A percentile compares a stretch with the other conserved stretches of the same genome.
These are phyloP conservation scores for Eimeria praecox DNA, from an alignment of 169 alveolate species.

Conservation along the genomic window DNA sequence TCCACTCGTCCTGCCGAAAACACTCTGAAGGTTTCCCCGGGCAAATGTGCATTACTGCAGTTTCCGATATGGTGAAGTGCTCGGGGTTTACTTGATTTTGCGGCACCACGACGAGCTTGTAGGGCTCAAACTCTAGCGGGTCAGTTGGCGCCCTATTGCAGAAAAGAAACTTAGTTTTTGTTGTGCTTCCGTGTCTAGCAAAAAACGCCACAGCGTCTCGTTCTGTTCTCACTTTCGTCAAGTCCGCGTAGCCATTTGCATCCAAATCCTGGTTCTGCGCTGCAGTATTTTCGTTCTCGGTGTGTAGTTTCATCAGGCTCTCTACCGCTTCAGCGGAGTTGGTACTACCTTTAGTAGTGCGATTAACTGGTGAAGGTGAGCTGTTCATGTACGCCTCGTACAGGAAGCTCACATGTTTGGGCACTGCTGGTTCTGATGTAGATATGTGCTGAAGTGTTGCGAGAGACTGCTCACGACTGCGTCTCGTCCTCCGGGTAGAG, in stretches of 20 bases:
- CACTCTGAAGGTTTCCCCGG: conserved; percentile 83
- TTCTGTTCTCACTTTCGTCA: conserved; percentile 83
- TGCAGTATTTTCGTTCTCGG: conserved; percentile 13
- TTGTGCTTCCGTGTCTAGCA: conserved; percentile 92
- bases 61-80: conserved; percentile 77
- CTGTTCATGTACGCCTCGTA: conserved; percentile 55
- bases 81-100: conserved; percentile 74
- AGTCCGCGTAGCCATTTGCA: conserved; percentile 62
- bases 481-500: conserved; percentile 2
- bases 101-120: conserved; percentile 81
- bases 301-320: conserved; percentile 33
- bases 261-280: conserved; percentile 66
- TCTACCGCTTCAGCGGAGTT: conserved; percentile 11
- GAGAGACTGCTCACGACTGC: conserved; percentile 22
- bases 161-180: conserved; percentile 91
- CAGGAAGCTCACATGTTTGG: conserved; percentile 56
- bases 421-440: conserved; percentile 22
- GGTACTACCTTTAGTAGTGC: not conserved
- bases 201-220: conserved; percentile 94
- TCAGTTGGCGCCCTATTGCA: conserved; percentile 86
- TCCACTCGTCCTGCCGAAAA: conserved; percentile 75
- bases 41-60: conserved; percentile 80
- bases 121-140: conserved; percentile 57
- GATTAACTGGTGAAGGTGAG: not conserved
- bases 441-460: conserved; percentile 41